Base-by-base conservation (phyloP, 106 monocot genomes). In the Ottelia alismoides region DNA sequence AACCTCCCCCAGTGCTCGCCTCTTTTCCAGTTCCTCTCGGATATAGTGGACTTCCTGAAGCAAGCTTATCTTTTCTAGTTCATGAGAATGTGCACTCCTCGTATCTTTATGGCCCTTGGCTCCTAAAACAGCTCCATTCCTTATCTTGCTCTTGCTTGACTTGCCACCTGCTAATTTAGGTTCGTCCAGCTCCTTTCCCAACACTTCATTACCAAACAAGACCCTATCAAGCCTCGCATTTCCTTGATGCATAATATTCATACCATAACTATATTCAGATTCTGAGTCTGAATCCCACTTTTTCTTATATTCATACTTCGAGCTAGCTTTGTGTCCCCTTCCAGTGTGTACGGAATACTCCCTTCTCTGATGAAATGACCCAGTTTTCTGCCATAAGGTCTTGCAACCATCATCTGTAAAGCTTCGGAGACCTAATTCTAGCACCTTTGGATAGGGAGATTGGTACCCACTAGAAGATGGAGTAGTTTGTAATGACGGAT, bases 121-220 rank as follows among this genome's bases (percentile, higher is more conserved):
- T 65, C 60, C 64, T 72, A 84, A 50, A 48, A 80, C 84, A 35
- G 84, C 84, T 22, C 74, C 51, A 47, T 80, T 90, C 53, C 68
- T 63, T 65, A 60, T 77, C 74, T 58, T 71, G 63, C 64, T 84
- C 32, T 48, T 64, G 11, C n/a, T n/a, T n/a, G n/a, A n/a, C n/a
- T 20, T 20, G n/a, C 16, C 45, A 27, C 68, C 27, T 28, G 28
- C 53, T 14, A 24, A 65, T 25, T 22, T 45, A 9, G 1, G 18
- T 5, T 60, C 63, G 1, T 47, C 48, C 23, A 74, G 73, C n/a
- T n/a, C n/a, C n/a, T n/a, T n/a, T 17, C 66, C 46, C 31, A 66
- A 69, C 7, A 72, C 70, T 52, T 47, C 70, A 9, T 65, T 55
- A 1, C 51, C n/a, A n/a, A n/a, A n/a, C n/a, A n/a, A n/a, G n/a